Conservation (phyloP, 192 early-diverging fungal species). For the Backusella mclennaniae region DNA sequence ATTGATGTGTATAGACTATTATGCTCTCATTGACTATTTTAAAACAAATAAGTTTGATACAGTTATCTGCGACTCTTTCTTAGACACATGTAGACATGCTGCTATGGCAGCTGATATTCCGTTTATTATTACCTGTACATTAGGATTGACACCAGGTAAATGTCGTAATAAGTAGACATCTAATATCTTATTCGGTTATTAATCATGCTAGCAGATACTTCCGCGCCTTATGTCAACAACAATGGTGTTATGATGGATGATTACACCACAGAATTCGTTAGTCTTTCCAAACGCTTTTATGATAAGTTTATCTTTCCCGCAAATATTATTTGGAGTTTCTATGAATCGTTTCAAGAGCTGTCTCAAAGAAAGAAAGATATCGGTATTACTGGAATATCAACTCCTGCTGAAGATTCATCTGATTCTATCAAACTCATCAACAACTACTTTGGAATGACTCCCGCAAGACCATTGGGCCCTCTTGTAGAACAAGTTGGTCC, state of each 20-base stretch:
- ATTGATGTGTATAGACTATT: not conserved
- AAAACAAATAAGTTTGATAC: not conserved
- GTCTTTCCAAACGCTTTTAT: slow-evolving; percentile 14
- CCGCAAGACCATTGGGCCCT: slow-evolving; percentile 24
- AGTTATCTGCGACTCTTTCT: slow-evolving; percentile 23
- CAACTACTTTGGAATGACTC: slow-evolving; percentile 23
- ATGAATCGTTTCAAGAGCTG: not conserved
- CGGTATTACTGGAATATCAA: not conserved
- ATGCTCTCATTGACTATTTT: not conserved
- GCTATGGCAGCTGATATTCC: slow-evolving; percentile 15
- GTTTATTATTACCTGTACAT: slow-evolving; percentile 21
- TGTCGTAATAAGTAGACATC: not conserved
- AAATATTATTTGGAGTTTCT: not conserved
- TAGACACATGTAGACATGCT: slow-evolving; percentile 11
- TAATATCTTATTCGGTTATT: not conserved
- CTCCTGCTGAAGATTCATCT: not conserved
- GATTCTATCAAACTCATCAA: slow-evolving; percentile 20
- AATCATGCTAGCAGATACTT: not conserved
- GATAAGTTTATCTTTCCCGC: not conserved
- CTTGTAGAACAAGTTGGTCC: slow-evolving; percentile 30
- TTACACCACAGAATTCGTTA: not conserved
- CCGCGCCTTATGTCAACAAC: slow-evolving; percentile 17
- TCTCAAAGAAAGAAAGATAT: not conserved
- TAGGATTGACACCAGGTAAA: slow-evolving; percentile 16
- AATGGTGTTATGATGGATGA: not conserved